These are phyloP conservation scores for Geotrichum restrictum DNA, from an alignment of 1,139 yeast genomes.

Conservation along the genomic window DNA sequence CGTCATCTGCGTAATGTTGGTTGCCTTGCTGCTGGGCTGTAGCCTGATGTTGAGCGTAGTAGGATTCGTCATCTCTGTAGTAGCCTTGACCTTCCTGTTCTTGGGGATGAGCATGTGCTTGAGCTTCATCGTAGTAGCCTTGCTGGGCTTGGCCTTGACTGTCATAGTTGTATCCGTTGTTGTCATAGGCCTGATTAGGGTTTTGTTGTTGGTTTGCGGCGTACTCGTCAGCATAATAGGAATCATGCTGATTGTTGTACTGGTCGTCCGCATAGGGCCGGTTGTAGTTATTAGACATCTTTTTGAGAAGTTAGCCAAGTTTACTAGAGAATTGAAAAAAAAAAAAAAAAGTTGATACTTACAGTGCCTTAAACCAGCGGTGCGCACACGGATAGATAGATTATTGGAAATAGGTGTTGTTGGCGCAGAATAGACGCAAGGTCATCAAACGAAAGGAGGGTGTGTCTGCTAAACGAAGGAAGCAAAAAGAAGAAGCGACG, in stretches of 20 bases:
- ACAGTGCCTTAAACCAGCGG: constrained; percentile 8
- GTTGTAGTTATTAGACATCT: constrained; percentile 19
- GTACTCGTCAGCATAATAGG: constrained; percentile 30
- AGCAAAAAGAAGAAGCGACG: not conserved
- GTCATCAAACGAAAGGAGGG: constrained; percentile 6
- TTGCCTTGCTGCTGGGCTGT: constrained; percentile 37
- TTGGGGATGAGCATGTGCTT: constrained; percentile 24
- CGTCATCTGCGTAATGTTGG: constrained; percentile 36
- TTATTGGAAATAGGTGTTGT: not conserved
- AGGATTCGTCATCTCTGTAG: constrained; percentile 30
- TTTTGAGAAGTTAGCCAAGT: not conserved
- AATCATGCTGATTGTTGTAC: constrained; percentile 24
- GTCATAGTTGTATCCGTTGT: constrained; percentile 28
- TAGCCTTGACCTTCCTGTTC: constrained; percentile 28
- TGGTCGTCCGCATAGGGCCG: constrained; percentile 20
- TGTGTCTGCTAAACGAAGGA: not conserved
- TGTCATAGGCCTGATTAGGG: constrained; percentile 40
- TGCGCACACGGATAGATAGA: not conserved
- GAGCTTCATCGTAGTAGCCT: constrained; percentile 34
- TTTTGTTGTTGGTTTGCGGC: constrained; percentile 28
- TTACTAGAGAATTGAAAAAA: not conserved
- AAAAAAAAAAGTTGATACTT: not conserved
- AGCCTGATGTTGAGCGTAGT: constrained; percentile 34
- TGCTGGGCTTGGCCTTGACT: constrained; percentile 29
- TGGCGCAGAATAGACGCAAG: not conserved